Evolutionary conservation across 192 early-diverging fungal genomes (phyloP), one percentile per base, ranked within the genome.

Genomic region (Backusella sp.): DNA sequence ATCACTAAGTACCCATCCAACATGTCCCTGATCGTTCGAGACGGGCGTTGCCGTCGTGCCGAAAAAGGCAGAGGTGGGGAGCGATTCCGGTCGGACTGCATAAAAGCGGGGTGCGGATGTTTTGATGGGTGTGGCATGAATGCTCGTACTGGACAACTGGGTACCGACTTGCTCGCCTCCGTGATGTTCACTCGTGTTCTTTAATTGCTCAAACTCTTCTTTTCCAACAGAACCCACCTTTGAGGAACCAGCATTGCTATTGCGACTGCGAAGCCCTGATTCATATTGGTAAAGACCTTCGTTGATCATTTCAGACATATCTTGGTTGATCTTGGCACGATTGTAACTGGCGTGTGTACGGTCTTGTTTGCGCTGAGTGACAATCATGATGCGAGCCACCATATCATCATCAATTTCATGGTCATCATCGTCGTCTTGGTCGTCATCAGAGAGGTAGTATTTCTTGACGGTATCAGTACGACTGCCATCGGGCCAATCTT

Each of bases 201-300:
- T 78, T 26, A 62, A 28, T n/a, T 85, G 86, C 26, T 83, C 85
- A 80, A 91, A 92, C 44, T 91, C 85, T 26, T 86, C 84, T 77
- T 83, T 80, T n/a, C 83, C 79, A 26, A 92, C 85, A 26, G 90
- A 89, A 73, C 84, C 84, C 23, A 93, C 85, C 80, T 93, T 93
- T 70, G 74, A 49, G 46, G 46, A n/a, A 7, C 5, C 46, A 7
- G 19, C 17, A 19, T 17, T 66, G 66, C 78, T 84, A 72, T 59
- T 79, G 3, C n/a, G 28, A 67, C 83, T 84, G 68, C 49, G 62
- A 37, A 72, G 83, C 36, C 93, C 91, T 34, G 88, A 83, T 79
- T 98, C 96, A 71, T 97, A 98, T 73, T 94, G 87, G 77, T 93
- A 94, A 17, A 98, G 86, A 1, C 96, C 97, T 79, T 98, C 97